These are phyloP conservation scores for Cladosporium cucumerinum DNA, from an alignment of 2,329 filamentous ascomycete genomes.

Conservation along the genomic window DNA sequence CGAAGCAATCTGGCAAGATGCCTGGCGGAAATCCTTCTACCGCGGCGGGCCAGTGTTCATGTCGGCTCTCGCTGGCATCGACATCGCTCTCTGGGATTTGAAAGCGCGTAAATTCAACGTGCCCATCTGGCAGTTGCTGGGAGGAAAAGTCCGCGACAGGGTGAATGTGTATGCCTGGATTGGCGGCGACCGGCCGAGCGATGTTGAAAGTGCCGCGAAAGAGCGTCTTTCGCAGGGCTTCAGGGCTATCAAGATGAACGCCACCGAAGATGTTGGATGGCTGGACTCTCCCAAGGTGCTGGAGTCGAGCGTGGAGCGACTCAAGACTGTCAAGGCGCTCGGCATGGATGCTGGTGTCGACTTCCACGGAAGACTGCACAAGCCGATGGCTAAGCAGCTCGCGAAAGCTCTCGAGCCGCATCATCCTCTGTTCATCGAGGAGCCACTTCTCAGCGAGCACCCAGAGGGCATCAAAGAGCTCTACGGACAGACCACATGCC, in stretches of 20 bases:
- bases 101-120: constrained; percentile 63
- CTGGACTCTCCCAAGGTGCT: constrained; percentile 66
- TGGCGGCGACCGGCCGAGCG: constrained; percentile 65
- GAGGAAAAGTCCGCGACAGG: constrained; percentile 67
- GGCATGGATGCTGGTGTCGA: constrained; percentile 71
- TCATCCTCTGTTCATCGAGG: constrained; percentile 68
- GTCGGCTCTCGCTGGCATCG: constrained; percentile 71
- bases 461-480: constrained; percentile 61
- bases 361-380: constrained; percentile 73
- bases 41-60: constrained; percentile 74
- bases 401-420: constrained; percentile 63
- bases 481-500: constrained; percentile 53
- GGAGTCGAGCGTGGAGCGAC: constrained; percentile 60
- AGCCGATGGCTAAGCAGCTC: constrained; percentile 74
- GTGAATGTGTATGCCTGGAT: constrained; percentile 74
- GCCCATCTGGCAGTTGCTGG: constrained; percentile 69
- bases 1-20: constrained; percentile 73
- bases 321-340: constrained; percentile 64
- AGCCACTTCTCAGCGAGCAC: constrained; percentile 68
- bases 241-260: constrained; percentile 72
- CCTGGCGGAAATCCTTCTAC: constrained; percentile 61
- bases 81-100: constrained; percentile 77
- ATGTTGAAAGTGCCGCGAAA: constrained; percentile 52
- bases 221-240: constrained; percentile 60
- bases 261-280: constrained; percentile 70